Evolutionary conservation across 2,329 filamentous ascomycete species (phyloP).

Genomic region (Polytolypa hystricis): DNA sequence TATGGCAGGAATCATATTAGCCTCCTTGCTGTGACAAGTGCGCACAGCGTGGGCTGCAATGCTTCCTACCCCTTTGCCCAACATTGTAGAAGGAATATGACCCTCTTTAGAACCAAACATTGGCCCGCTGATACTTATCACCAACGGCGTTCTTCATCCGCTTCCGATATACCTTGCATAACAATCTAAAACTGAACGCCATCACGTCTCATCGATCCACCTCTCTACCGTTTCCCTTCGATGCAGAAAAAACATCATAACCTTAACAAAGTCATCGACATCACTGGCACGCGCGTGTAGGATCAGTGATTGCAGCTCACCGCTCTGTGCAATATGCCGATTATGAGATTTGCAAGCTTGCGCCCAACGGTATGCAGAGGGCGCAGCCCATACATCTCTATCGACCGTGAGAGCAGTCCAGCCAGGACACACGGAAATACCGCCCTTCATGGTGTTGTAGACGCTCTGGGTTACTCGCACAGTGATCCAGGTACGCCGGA

Average conservation of each 20-base stretch:
- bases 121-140: no score
- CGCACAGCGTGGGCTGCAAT: no score
- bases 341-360: not conserved
- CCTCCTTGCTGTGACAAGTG: no score
- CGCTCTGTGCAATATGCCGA: not conserved
- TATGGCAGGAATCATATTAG: no score
- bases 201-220: not conserved
- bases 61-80: no score
- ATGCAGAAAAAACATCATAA: not conserved
- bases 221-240: not conserved
- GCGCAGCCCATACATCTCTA: not conserved
- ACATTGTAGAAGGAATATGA: no score
- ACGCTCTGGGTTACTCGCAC: not conserved
- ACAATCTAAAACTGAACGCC: no score
- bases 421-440: not conserved
- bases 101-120: no score
- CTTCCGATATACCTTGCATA: no score
- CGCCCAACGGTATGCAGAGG: not conserved
- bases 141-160: no score
- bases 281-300: not conserved
- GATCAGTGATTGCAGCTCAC: not conserved
- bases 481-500: not conserved
- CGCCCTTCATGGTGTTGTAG: not conserved
- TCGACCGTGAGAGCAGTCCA: not conserved
- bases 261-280: conserved; percentile 1